phyloP scores from a whole-genome alignment of 1,139 yeast species.

The Kurtzmaniella natalensis region DNA sequence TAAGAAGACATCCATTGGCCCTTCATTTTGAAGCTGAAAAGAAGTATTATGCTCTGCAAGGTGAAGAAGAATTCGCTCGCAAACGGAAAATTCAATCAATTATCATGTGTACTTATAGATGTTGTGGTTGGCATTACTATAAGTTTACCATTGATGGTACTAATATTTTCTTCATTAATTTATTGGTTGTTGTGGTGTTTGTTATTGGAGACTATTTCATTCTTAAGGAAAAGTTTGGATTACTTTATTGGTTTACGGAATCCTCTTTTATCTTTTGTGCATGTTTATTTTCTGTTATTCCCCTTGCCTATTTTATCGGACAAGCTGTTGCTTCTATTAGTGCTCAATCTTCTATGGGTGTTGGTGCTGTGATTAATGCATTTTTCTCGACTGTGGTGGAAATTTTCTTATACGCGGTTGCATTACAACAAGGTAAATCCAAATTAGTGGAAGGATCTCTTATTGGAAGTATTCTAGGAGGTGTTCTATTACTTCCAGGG shows the following conservation, averaged over 20 bases:
- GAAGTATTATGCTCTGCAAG: conserved; percentile 35
- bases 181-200: conserved; percentile 73
- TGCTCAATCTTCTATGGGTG: conserved; percentile 99
- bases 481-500: conserved; percentile 87
- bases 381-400: conserved; percentile 96
- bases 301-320: conserved; percentile 94
- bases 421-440: conserved; percentile 80
- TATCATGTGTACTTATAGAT: conserved; percentile 82
- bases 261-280: conserved; percentile 63
- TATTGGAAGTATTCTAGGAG: conserved; percentile 92
- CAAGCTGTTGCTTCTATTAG: conserved; percentile 98
- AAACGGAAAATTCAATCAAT: conserved; percentile 36
- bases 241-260: conserved; percentile 52
- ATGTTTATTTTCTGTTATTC: conserved; percentile 81
- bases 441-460: conserved; percentile 94
- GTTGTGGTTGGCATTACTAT: conserved; percentile 88
- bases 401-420: conserved; percentile 87
- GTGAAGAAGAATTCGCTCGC: conserved; percentile 17
- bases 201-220: conserved; percentile 77
- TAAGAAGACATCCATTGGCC: conserved; percentile 89
- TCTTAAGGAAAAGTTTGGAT: conserved; percentile 47
- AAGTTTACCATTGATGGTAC: conserved; percentile 97
- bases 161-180: conserved; percentile 83
- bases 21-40: conserved; percentile 63
- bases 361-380: conserved; percentile 97